Base-by-base conservation (phyloP, 805 yeast species). In the Wickerhamomyces chaumierensis region DNA sequence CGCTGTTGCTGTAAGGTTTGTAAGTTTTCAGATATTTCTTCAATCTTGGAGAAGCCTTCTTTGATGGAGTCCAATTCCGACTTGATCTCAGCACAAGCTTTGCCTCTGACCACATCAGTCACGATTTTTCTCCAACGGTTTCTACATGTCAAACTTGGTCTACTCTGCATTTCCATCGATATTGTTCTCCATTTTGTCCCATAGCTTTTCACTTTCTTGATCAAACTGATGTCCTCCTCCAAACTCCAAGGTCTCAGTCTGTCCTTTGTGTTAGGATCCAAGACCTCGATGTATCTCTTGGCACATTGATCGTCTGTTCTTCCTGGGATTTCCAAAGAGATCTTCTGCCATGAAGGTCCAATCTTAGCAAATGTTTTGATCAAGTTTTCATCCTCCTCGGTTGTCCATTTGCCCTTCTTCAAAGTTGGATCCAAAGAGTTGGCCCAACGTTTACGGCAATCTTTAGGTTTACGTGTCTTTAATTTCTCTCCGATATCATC, bases 291-390 rank as follows among this genome's bases (percentile, higher is more conserved):
- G 55, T 84, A 88, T 49, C 96, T 64, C 53, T 88, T 88, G 2
- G 95, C 84, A 63, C 97, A 88, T 62, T 88, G 96, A 57, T 87
- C 96, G 52, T 87, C 95, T 0, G 94, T 88, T 53, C 96, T 68
- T 5, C 95, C 94, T 3, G 75, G 73, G 12, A 88, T 81, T 38
- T 73, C 78, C 37, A 68, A 60, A 0, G 95, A 77, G 11, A 88
- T 87, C 49, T 79, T 79, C 45, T 82, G 83, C 96, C 96, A 88
- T 23, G 78, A 71, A 0, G 94, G 70, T 0, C 96, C 96, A 54
- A 73, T 69, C 46, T 66, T 69, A 36, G 71, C 63, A 55, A 72
- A 82, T 2, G 92, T 86, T 37, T 68, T 65, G 18, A 80, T 52
- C 29, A 88, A 63, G 31, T 65, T 62, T 28, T 69, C 69, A 60